Base-by-base conservation (phyloP, 2,329 filamentous ascomycete genomes). In the Chaetomium sp. region DNA sequence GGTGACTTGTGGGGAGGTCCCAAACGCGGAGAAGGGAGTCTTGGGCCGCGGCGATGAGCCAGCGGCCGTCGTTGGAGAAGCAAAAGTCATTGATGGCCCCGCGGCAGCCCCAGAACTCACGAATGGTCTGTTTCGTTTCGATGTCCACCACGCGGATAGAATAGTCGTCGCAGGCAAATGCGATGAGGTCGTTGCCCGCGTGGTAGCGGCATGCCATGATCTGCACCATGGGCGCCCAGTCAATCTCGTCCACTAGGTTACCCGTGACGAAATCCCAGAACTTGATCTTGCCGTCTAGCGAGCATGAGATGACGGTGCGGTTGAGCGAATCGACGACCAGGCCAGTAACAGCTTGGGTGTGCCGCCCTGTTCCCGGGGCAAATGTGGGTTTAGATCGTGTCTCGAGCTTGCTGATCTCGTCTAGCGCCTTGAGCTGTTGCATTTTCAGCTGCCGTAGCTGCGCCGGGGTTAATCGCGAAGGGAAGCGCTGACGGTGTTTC, bases 191-290 rank as follows among this genome's bases (percentile, higher is more conserved):
- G 65, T 86, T 96, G 2, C 84, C 81, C 4, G 86, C 78, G 67
- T 95, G 91, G 68, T 95, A 94, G 55, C 86, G 85, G 63, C 92
- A 85, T 12, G 81, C 84, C 0, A 84, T 88, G 52, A 95, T 85
- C 46, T 85, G 81, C 4, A 85, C 85, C 79, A 88, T 89, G 3
- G 82, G 82, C 45, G 86, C 82, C 87, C 91, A 95, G 69, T 91
- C 85, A 51, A 97, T 83, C 66, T 96, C 85, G 59, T 92, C 81
- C 9, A 88, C 68, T 2, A 97, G 78, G 45, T 83, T 80, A 6
- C 92, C 94, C 0, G 88, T 89, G n/a, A 84, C 72, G 61, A 99
- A 95, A 62, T 95, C 89, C 95, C 95, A 99, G 69, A 99, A 97
- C 75, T 96, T 97, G 65, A 97, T 80, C 70, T 87, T 95, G 36